Evolutionary conservation across 1,284 basidiomycete species (phyloP).

Genomic region (Apiotrichum mycotoxinovorans): DNA sequence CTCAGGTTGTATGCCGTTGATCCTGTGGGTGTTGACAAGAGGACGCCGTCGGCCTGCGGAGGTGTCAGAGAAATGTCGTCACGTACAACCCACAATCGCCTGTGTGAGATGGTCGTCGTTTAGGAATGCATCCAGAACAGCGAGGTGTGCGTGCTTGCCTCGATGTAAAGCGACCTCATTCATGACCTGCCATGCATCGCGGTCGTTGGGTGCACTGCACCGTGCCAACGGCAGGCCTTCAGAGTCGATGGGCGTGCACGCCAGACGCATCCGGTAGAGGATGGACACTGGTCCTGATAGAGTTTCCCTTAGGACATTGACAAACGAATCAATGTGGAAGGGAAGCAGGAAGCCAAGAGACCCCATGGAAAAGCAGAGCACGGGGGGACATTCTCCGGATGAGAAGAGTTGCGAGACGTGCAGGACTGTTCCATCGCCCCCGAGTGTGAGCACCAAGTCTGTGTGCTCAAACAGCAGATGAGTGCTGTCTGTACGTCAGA

Average conservation of each 20-base stretch:
- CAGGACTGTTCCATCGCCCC: slow-evolving; percentile 92
- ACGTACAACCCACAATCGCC: slow-evolving; percentile 67
- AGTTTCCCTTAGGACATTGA: slow-evolving; percentile 69
- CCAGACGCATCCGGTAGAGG: slow-evolving; percentile 78
- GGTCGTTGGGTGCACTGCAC: slow-evolving; percentile 13
- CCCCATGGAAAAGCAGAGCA: slow-evolving; percentile 93
- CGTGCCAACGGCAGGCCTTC: slow-evolving; percentile 57
- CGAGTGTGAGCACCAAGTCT: slow-evolving; percentile 84
- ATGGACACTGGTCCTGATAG: slow-evolving; percentile 55
- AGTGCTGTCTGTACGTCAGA: slow-evolving; percentile 17
- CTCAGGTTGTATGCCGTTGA: slow-evolving; percentile 96
- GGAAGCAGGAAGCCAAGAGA: slow-evolving; percentile 93
- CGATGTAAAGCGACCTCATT: slow-evolving; percentile 92
- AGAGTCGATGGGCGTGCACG: slow-evolving; percentile 68
- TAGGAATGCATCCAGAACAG: slow-evolving; percentile 88
- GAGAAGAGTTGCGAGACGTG: slow-evolving; percentile 90
- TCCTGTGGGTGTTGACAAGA: slow-evolving; percentile 92
- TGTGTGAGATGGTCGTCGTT: slow-evolving; percentile 93
- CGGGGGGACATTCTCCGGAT: slow-evolving; percentile 81
- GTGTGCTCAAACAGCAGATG: slow-evolving; percentile 44
- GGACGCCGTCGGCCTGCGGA: slow-evolving; percentile 91
- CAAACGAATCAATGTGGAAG: slow-evolving; percentile 59
- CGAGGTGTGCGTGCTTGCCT: slow-evolving; percentile 83
- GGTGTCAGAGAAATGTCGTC: neutral
- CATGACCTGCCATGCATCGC: slow-evolving; percentile 86